Base-by-base conservation (phyloP, 176 grass and related monocot genomes). In the Eragrostis nindensis region DNA sequence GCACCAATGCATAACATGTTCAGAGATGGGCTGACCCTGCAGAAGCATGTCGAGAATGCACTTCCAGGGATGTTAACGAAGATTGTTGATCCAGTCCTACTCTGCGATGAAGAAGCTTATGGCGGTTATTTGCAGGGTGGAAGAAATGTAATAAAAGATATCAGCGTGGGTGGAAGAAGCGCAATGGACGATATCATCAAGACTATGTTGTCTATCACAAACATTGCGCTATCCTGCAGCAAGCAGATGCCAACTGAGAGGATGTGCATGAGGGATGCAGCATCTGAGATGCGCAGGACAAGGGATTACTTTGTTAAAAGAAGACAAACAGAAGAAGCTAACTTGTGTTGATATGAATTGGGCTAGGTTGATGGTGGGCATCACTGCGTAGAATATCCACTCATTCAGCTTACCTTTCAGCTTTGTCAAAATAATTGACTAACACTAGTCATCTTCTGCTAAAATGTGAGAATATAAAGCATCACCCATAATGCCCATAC, bases 1-100 rank as follows among this genome's bases (percentile, higher is more conserved):
- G 70, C 62, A 29, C 88, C 88, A 2, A 72, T 72, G 10, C 17
- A 86, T 68, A 78, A 56, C 19, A 78, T 24, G 39, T 90, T 90
- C 29, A 67, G 14, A 8, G 65, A 78, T 40, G 71, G 55, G 6
- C 10, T 90, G 11, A 82, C 25, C 65, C 44, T 90, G 27, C 77
- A 59, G 26, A 48, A 16, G 14, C 64, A 70, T 62, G 77, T 62
- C 14, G 21, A 80, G 38, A 17, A 47, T 49, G 68, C 77, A 25
- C 21, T 89, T 63, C 82, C 56, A 5, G 69, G 68, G 0, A 74
- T 36, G 21, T 13, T 87, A 11, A 30, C 44, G 25, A 62, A 82
- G 6, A 70, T 87, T 27, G 8, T 76, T 18, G 78, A 87, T 76
- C 61, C 36, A 12, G 30, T 30, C 17, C n/a, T 86, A 13, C 12